These are phyloP conservation scores for Orychophragmus violaceus DNA, from an alignment of 345 rosid genomes.

Conservation along the genomic window DNA sequence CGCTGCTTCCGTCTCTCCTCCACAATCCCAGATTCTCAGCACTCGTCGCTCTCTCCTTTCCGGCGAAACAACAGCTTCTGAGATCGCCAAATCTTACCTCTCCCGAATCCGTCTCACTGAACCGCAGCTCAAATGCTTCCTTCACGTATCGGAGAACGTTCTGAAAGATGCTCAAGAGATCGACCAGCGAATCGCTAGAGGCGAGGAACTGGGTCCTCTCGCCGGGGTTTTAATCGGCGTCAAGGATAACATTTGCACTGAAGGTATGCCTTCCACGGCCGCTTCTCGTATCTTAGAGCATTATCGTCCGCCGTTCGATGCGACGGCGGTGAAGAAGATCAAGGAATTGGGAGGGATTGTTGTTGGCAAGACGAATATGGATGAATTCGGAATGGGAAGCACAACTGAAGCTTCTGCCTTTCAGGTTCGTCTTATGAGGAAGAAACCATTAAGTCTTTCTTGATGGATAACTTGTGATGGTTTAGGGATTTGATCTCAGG, in stretches of 20 bases:
- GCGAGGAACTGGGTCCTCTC: not conserved
- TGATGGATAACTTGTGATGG: not conserved
- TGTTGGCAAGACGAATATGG: not conserved
- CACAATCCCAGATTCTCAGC: not conserved
- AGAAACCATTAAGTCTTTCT: not conserved
- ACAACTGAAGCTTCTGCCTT: not conserved
- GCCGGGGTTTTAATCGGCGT: not conserved
- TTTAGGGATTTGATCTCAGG: constrained; percentile 13
- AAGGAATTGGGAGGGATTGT: not conserved
- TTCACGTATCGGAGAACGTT: not conserved
- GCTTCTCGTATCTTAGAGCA: not conserved
- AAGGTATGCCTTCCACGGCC: not conserved
- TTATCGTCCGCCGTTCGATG: not conserved
- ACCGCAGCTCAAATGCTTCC: not conserved
- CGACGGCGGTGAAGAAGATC: not conserved
- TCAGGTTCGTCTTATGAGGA: not conserved
- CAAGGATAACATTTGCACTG: not conserved
- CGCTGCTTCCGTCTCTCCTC: not conserved
- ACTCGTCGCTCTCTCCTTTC: not conserved
- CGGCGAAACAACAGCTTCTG: not conserved
- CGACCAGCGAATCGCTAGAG: not conserved
- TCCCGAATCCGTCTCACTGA: not conserved
- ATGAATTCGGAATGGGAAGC: not conserved
- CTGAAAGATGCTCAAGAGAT: not conserved
- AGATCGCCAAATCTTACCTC: not conserved